Evolutionary conservation across 2,329 filamentous ascomycete genomes (phyloP), one percentile per base, ranked within the genome.

Genomic region (Biscogniauxia sp.): DNA sequence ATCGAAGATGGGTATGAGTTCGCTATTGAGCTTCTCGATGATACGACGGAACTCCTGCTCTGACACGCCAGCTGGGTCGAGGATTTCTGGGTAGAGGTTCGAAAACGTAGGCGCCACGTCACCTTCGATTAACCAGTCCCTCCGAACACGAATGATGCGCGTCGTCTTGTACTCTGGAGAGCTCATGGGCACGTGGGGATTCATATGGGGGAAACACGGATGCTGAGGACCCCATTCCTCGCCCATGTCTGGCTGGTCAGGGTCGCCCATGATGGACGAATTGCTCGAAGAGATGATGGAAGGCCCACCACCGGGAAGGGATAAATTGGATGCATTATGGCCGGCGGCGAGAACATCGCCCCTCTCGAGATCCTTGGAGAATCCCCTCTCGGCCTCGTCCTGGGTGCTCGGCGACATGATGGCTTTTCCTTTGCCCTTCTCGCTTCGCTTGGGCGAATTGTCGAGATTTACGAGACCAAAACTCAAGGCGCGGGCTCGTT

Each of bases 11-110:
- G 83, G 83, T 49, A 89, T 79, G 17, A 98, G 78, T 64, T 92
- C 87, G 13, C 84, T 78, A 71, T 99, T 99, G 57, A 98, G 82
- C 70, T 88, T 90, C 61, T 93, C 87, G 58, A 99, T 86, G 28
- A 98, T 79, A 11, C 82, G 82, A 3, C 95, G 87, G 72, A 99
- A 99, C 69, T 96, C 92, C 61, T 89, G 88, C 74, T 99, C 95
- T 0, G 86, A 84, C 51, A 99, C 78, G 32, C 93, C 86, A 0
- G 86, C 86, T 0, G 93, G 92, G 66, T 97, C 93, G 7, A 99
- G 81, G 60, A 99, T 96, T 73, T 99, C 95, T 0, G 95, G 95
- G 70, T 99, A 99, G 2, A 97, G 81, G 70, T 98, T 97, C 17
- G 92, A 95, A 73, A 96, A 98, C 0, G 93, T 92, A 0, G 95